A percentile compares a stretch with the other conserved stretches of the same genome.
Evolutionary conservation across 495 filamentous ascomycete species (phyloP).

Genomic region (Tuber melanosporum): DNA sequence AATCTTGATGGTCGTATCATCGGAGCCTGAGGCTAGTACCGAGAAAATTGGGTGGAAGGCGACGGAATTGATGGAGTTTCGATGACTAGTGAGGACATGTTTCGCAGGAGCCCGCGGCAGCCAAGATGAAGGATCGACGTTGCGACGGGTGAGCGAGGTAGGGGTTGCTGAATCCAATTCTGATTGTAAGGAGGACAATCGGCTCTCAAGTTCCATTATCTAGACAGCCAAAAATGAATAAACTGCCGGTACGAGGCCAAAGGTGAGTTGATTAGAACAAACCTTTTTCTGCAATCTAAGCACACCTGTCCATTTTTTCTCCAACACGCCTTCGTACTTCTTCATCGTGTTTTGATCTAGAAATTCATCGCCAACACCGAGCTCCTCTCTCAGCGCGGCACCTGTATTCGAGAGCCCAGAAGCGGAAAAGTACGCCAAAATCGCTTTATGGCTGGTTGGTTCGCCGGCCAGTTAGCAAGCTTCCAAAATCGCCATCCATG

Average conservation of each 20-base stretch:
- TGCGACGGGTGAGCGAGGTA: constrained; percentile 66
- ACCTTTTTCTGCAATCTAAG: constrained; percentile 90
- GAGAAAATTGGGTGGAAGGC: constrained; percentile 95
- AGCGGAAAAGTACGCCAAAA: constrained; percentile 80
- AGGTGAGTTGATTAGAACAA: constrained; percentile 25
- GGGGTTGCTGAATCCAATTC: constrained; percentile 85
- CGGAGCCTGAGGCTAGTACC: constrained; percentile 83
- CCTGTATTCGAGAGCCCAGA: constrained; percentile 62
- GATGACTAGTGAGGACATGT: constrained; percentile 79
- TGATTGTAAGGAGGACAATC: constrained; percentile 61
- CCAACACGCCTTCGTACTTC: constrained; percentile 82
- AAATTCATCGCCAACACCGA: constrained; percentile 56
- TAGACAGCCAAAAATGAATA: constrained; percentile 42
- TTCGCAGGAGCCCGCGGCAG: constrained; percentile 72
- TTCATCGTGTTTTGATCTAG: constrained; percentile 73
- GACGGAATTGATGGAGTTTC: constrained; percentile 72
- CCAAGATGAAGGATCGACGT: constrained; percentile 81
- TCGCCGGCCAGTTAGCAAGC: background rate
- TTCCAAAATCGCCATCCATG: background rate
- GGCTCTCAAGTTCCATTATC: constrained; percentile 91
- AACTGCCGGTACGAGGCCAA: constrained; percentile 3
- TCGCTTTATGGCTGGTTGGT: constrained; percentile 68
- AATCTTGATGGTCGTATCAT: constrained; percentile 83
- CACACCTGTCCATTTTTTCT: constrained; percentile 95
- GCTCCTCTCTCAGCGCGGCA: constrained; percentile 59